Conservation (phyloP, 2,329 filamentous ascomycete genomes). For the Fusarium duplospermum region DNA sequence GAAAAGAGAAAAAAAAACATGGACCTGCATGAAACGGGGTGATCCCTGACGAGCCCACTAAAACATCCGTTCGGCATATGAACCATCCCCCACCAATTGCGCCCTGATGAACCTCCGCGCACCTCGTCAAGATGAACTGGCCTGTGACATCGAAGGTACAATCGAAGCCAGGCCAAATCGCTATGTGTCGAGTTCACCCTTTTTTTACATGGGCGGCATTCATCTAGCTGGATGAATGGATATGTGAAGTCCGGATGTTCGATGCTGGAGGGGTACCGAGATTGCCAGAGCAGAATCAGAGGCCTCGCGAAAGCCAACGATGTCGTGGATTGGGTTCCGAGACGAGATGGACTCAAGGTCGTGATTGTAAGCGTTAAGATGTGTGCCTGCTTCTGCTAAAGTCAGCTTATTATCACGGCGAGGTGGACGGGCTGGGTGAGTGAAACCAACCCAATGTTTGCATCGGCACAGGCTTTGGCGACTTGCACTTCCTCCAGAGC, state of each 20-base stretch:
- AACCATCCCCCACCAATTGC: not conserved
- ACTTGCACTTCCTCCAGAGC: not conserved
- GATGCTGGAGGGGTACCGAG: not conserved
- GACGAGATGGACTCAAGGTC: not conserved
- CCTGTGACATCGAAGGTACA: not conserved
- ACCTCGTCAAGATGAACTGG: not conserved
- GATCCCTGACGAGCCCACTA: not conserved
- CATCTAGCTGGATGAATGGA: not conserved
- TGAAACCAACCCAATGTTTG: not conserved
- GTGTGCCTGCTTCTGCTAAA: not conserved
- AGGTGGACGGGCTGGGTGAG: not conserved
- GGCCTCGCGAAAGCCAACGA: not conserved
- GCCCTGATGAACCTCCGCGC: not conserved
- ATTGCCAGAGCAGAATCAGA: not conserved
- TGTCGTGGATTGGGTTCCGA: not conserved
- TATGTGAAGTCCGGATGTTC: not conserved
- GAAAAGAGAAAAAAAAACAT: not conserved
- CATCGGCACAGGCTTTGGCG: not conserved
- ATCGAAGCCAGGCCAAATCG: no score
- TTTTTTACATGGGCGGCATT: not conserved
- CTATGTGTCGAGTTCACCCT: no score
- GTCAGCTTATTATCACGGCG: not conserved
- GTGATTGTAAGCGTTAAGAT: not conserved
- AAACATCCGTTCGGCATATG: not conserved
- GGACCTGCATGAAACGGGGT: not conserved